These are phyloP conservation scores for Pigoraptor vietnamica DNA, from an alignment of 78 protist genomes.

Conservation along the genomic window DNA sequence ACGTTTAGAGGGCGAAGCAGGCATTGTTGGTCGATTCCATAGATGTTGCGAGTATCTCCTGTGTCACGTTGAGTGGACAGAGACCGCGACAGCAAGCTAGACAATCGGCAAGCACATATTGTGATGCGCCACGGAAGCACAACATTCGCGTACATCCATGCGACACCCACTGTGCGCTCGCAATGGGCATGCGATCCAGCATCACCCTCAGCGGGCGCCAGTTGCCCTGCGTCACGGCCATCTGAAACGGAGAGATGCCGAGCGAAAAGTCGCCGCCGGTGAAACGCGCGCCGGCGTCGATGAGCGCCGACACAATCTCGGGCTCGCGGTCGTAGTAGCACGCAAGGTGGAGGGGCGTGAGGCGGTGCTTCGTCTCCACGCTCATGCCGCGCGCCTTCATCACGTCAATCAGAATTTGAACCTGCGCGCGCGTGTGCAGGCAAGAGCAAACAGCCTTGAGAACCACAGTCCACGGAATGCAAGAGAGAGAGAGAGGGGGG, in stretches of 20 bases:
- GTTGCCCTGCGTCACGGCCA: background rate
- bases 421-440: too few relatives aligned
- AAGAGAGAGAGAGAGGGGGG: too few relatives aligned
- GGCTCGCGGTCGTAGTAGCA: background rate
- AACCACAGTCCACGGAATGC: too few relatives aligned
- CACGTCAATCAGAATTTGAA: background rate
- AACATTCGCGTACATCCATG: too few relatives aligned
- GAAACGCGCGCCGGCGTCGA: background rate
- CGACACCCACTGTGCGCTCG: background rate
- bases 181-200: background rate
- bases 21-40: too few relatives aligned
- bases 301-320: background rate
- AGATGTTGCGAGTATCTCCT: background rate
- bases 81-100: background rate
- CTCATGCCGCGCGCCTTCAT: background rate
- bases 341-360: background rate
- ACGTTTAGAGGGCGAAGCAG: too few relatives aligned
- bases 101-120: background rate
- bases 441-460: too few relatives aligned
- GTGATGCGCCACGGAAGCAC: too few relatives aligned
- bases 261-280: background rate
- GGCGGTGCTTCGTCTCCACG: background rate
- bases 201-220: background rate
- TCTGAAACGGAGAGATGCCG: background rate
- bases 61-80: background rate